Base-by-base conservation (phyloP, 352 stramenopile genomes). In the Pythium myriotylum region DNA sequence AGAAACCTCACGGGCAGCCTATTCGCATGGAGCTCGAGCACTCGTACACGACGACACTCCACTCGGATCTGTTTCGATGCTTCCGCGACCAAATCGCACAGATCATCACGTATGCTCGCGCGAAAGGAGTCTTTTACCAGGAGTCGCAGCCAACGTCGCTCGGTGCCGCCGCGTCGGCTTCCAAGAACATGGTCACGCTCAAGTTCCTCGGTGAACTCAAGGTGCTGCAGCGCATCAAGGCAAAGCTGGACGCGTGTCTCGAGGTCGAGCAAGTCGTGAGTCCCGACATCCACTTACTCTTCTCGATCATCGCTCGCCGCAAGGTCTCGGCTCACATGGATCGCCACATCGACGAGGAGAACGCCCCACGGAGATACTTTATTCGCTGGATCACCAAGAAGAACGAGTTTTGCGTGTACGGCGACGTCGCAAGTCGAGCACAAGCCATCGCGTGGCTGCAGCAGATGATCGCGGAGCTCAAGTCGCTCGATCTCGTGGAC, bases 101-200 rank as follows among this genome's bases (percentile, higher is more conserved):
- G 19, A 16, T 66, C 1, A 22, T 66, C 35, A 49, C 55, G 10
- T 58, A 37, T 20, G 63, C 55, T 3, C 42, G 51, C 3, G 40
- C 37, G 1, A 52, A 53, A 17, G 55, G 63, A 10, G 48, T 59
- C 5, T 35, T 43, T 2, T 54, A 33, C 32, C 39, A 67, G 13
- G 63, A 69, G 33, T 47, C 43, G 1, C 54, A 58, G 32, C 56
- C 65, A 3, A 66, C 49, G 5, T 26, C 42, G 0, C 2, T 61
- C 12, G 32, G 27, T 8, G 23, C 48, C 0, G 24, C 59, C n/a
- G 29, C 49, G 17, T 41, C 40, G 1, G 55, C 55, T 39, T 26
- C 54, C 29, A 71, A 67, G 32, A 67, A 66, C 52, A 67, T 71
- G 56, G 64, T 66, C 29, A 71, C 64, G 24, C 29, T 73, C 35